Percentiles rank a stretch among this genome's conserved stretches.
Evolutionary conservation across 352 stramenopile species (phyloP).

Genomic region (Phytopythium boreale): DNA sequence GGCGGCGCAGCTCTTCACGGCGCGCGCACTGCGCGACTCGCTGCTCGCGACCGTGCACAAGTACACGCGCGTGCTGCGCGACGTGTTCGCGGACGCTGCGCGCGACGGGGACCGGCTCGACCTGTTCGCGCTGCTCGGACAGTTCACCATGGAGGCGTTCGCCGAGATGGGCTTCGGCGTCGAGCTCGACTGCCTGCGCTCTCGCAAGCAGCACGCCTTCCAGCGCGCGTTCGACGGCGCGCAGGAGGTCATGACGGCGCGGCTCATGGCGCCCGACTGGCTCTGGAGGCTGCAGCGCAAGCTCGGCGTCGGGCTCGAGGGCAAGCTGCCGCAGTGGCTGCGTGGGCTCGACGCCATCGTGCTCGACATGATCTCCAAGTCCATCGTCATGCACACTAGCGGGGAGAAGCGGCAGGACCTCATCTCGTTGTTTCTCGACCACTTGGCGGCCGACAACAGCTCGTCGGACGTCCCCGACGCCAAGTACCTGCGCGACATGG

Average conservation of each 20-base stretch:
- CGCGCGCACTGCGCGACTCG: constrained; percentile 25
- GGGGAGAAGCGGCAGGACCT: constrained; percentile 6
- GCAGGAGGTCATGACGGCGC: constrained; percentile 3
- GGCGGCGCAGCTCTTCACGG: constrained; percentile 32
- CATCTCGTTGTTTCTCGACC: constrained; percentile 20
- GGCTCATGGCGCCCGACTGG: constrained; percentile 11
- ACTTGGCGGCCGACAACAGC: not conserved
- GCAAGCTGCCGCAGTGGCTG: constrained; percentile 8
- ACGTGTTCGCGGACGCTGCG: constrained; percentile 24
- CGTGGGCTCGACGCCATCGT: constrained; percentile 11
- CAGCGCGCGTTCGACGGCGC: constrained; percentile 14
- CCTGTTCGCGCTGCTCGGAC: constrained; percentile 8
- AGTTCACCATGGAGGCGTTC: constrained; percentile 21
- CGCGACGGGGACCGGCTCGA: constrained; percentile 2
- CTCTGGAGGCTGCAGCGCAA: constrained; percentile 17
- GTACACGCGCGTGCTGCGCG: constrained; percentile 21
- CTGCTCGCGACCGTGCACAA: constrained; percentile 33
- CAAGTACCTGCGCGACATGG: constrained; percentile 35
- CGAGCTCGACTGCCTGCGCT: constrained; percentile 9
- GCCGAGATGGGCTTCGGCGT: constrained; percentile 18
- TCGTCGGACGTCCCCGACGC: not conserved
- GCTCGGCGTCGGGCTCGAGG: constrained; percentile 15
- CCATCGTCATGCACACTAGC: constrained; percentile 2
- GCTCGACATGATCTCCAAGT: constrained; percentile 13
- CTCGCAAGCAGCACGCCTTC: constrained; percentile 12